Base-by-base conservation (phyloP, 768 basidiomycete genomes). In the Lanmaoa rubissima region DNA sequence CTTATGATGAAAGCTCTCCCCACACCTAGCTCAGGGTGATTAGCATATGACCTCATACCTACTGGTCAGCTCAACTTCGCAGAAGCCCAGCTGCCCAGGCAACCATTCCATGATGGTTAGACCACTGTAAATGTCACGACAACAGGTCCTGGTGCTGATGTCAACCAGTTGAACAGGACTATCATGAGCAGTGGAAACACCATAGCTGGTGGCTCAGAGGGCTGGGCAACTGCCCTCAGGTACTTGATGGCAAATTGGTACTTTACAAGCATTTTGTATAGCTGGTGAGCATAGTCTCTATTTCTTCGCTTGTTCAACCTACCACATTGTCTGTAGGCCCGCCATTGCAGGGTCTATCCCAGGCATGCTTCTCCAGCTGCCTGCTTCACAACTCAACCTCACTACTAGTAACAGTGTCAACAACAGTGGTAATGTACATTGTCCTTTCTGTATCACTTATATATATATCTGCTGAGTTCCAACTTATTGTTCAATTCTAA, bases 301-400 rank as follows among this genome's bases (percentile, higher is more conserved):
- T n/a, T 14, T 38, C 35, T 61, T 28, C 21, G 3, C 21, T n/a
- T n/a, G n/a, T n/a, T n/a, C n/a, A n/a, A n/a, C n/a, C n/a, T n/a
- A n/a, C n/a, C n/a, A n/a, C n/a, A 53, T 11, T 9, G 42, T 46
- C 46, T 14, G 5, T 47, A 90, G 90, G 90, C 82, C 85, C 61
- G 86, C 90, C 13, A 97, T 94, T 0, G 95, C 95, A 35, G 95
- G 95, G 7, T 85, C 85, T 4, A 89, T 98, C 42, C 78, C 83
- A 0, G 81, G 79, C 16, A n/a, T 93, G 39, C 73, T 95, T 4
- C 80, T 87, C 21, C 82, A 84, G 55, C 77, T 96, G 24, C 82
- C 93, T 1, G 78, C 84, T 60, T 72, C 78, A 16, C 83, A 88
- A 69, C 78, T 94, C 54, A 87, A 89, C 61, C 76, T 88, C 9